Percentiles rank a stretch among this genome's conserved stretches.
Evolutionary conservation across 306 rosid species (phyloP).

Genomic region (Vicia sativa): DNA sequence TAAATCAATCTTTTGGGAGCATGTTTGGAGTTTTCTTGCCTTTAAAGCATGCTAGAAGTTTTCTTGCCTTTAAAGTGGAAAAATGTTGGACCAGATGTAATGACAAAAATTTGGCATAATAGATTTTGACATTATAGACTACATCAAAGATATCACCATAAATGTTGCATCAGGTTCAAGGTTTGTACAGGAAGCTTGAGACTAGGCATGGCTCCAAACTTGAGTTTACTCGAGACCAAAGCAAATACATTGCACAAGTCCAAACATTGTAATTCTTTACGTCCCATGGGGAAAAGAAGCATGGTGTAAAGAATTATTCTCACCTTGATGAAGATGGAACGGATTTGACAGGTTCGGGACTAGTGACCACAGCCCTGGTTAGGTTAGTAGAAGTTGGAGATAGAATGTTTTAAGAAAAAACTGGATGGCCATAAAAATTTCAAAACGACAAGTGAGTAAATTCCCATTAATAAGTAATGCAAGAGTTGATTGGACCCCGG

Average conservation of each 20-base stretch:
- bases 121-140: not conserved
- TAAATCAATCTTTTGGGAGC: too few relatives aligned
- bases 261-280: not conserved
- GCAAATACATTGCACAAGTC: not conserved
- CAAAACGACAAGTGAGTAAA: not conserved
- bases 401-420: not conserved
- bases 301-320: not conserved
- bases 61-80: too few relatives aligned
- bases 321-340: not conserved
- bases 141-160: not conserved
- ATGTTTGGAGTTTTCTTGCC: too few relatives aligned
- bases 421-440: not conserved
- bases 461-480: not conserved
- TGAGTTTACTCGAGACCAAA: not conserved
- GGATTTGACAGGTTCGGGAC: not conserved
- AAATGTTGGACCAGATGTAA: too few relatives aligned
- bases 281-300: not conserved
- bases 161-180: not conserved
- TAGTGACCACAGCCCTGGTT: not conserved
- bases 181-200: not conserved
- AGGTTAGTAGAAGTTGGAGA: conserved; percentile 11
- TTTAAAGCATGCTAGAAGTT: too few relatives aligned
- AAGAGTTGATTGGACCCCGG: not conserved
- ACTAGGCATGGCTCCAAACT: not conserved
- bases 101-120: too few relatives aligned